These are phyloP conservation scores for Tolypocladium sp. DNA, from an alignment of 2,329 filamentous ascomycete species.

Conservation along the genomic window DNA sequence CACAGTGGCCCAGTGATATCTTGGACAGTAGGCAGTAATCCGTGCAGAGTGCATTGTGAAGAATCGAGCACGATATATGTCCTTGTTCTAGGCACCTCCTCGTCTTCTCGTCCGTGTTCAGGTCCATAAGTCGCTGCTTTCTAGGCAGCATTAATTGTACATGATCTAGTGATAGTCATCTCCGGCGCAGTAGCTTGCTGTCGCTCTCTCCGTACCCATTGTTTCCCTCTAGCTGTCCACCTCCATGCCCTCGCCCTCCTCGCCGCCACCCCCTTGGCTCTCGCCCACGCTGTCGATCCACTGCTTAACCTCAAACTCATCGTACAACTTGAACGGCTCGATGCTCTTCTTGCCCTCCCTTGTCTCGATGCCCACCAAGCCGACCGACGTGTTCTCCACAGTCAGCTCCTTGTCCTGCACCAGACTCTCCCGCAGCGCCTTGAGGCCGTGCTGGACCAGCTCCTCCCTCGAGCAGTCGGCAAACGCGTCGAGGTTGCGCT, in stretches of 20 bases:
- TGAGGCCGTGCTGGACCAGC: conserved; percentile 81
- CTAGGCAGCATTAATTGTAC: conserved; percentile 22
- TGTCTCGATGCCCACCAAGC: conserved; percentile 60
- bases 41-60: neutral
- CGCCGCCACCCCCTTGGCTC: conserved; percentile 30
- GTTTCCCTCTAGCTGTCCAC: conserved; percentile 21
- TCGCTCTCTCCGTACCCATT: neutral
- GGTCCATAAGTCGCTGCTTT: neutral
- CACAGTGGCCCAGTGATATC: too few relatives aligned
- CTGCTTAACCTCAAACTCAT: conserved; percentile 76
- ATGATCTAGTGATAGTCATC: conserved; percentile 19
- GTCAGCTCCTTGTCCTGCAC: conserved; percentile 97
- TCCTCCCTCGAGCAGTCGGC: conserved; percentile 69
- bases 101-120: neutral
- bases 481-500: conserved; percentile 83
- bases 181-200: neutral
- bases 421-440: conserved; percentile 88
- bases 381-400: conserved; percentile 91
- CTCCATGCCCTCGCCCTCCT: conserved; percentile 23
- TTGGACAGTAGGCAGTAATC: too few relatives aligned
- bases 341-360: conserved; percentile 42
- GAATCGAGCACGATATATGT: neutral
- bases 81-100: neutral
- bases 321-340: conserved; percentile 83
- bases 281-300: conserved; percentile 72